phyloP scores from a whole-genome alignment of 2,329 filamentous ascomycete species.

The Hymenoscyphus salicellus region DNA sequence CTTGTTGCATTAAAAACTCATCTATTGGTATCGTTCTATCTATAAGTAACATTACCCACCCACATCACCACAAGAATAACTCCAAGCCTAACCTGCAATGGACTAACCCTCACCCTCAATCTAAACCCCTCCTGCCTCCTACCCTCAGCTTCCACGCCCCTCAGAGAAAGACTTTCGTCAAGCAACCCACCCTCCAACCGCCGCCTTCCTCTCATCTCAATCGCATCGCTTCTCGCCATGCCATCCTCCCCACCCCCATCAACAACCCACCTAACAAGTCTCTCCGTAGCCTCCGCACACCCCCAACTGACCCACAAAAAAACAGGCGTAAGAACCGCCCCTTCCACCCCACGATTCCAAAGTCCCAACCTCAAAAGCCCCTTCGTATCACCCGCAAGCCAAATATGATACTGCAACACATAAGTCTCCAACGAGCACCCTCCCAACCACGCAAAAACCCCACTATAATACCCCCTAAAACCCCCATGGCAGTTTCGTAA shows the following conservation, averaged over 20 bases:
- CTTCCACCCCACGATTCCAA: constrained; percentile 38
- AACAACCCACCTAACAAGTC: constrained; percentile 41
- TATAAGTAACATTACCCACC: constrained; percentile 23
- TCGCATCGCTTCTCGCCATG: neutral
- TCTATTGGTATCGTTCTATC: neutral
- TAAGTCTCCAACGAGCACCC: constrained; percentile 57
- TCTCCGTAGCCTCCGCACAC: constrained; percentile 39
- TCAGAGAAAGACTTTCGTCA: neutral
- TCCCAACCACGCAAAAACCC: constrained; percentile 53
- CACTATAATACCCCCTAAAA: constrained; percentile 45
- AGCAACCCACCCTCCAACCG: neutral
- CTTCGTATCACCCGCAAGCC: constrained; percentile 57
- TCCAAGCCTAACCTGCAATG: neutral
- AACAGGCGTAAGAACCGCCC: constrained; percentile 40
- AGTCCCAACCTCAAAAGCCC: constrained; percentile 44
- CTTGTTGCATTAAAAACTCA: too few species aligned
- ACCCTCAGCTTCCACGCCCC: neutral
- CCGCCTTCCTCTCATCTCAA: neutral
- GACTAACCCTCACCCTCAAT: constrained; percentile 12
- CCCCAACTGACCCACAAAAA: constrained; percentile 44
- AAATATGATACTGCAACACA: constrained; percentile 59
- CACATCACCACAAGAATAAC: constrained; percentile 17
- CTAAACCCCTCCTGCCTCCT: constrained; percentile 6
- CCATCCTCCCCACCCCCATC: constrained; percentile 21
- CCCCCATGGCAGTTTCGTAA: constrained; percentile 48